A percentile compares a stretch with the other conserved stretches of the same genome.
These are phyloP conservation scores for Candida cerambycidarum DNA, from an alignment of 805 yeast species.

Conservation along the genomic window DNA sequence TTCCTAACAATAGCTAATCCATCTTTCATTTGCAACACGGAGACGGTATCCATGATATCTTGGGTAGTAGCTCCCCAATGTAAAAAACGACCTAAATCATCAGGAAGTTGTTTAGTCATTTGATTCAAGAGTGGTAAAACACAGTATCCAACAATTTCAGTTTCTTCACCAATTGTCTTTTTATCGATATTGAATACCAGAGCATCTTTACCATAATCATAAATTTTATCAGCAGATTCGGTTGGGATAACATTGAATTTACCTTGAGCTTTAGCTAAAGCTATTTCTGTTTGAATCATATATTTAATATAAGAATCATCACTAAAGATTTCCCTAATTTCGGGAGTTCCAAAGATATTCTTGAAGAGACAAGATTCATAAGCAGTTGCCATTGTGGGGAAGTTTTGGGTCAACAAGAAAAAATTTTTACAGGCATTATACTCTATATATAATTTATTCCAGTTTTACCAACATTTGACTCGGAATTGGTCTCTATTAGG, in stretches of 20 bases:
- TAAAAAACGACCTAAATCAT: constrained; percentile 6
- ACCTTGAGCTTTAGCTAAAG: constrained; percentile 10
- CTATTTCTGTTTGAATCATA: constrained; percentile 6
- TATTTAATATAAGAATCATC: constrained; percentile 4
- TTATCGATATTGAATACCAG: constrained; percentile 2
- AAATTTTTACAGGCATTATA: not conserved
- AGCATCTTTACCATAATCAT: constrained; percentile 1
- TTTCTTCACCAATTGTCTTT: constrained; percentile 2
- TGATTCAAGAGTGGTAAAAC: constrained; percentile 9
- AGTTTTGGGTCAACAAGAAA: not conserved
- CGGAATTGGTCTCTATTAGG: too few relatives aligned
- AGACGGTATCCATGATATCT: constrained; percentile 8
- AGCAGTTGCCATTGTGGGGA: constrained; percentile 4
- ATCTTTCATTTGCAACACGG: constrained; percentile 5
- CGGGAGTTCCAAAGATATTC: constrained; percentile 2
- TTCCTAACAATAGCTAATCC: constrained; percentile 1
- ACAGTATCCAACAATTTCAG: constrained; percentile 8
- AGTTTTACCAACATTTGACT: too few relatives aligned
- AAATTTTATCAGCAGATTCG: constrained; percentile 6
- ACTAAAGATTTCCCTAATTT: constrained; percentile 3
- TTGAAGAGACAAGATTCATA: constrained; percentile 5
- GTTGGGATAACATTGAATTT: constrained; percentile 3
- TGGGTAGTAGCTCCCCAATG: constrained; percentile 22
- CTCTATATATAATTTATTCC: not conserved
- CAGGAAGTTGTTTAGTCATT: constrained; percentile 7